Percentiles rank a stretch among this genome's conserved stretches.
phyloP scores from a whole-genome alignment of 352 stramenopile genomes.

The Discostella stelligera region DNA sequence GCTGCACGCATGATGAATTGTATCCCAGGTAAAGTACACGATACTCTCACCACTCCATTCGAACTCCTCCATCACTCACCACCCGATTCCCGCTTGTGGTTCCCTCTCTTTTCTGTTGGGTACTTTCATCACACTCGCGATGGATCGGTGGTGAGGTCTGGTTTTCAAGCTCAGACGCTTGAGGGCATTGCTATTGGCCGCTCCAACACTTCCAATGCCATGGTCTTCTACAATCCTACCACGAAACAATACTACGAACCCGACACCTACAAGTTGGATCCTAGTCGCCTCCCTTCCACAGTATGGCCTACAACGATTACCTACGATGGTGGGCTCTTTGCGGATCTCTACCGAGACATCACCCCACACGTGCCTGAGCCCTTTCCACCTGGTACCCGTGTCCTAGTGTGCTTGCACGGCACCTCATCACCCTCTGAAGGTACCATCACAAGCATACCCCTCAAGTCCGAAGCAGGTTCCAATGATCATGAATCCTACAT shows the following conservation, averaged over 20 bases:
- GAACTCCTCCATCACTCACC: too few species aligned
- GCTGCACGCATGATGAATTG: too few species aligned
- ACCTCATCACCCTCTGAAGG: not conserved
- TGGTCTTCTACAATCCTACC: too few species aligned
- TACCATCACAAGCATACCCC: conserved; percentile 8
- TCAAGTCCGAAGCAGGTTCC: not conserved
- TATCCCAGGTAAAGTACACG: too few species aligned
- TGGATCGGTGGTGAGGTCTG: too few species aligned
- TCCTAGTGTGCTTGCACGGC: not conserved
- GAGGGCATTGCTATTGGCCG: not conserved
- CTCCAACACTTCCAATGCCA: too few species aligned
- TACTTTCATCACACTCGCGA: too few species aligned
- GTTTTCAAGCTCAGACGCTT: not conserved
- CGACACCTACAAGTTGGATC: too few species aligned
- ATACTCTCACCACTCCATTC: conserved; percentile 12
- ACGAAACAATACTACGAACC: too few species aligned
- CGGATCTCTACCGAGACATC: not conserved
- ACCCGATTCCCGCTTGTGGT: too few species aligned
- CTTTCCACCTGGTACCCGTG: not conserved
- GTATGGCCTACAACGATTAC: not conserved
- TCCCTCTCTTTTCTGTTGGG: too few species aligned
- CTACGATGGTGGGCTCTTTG: conserved; percentile 35
- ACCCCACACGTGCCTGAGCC: not conserved
- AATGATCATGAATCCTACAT: not conserved
- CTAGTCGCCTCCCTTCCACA: too few species aligned